Evolutionary conservation across 352 stramenopile species (phyloP).

Genomic region (Phytophthora pinifolia): DNA sequence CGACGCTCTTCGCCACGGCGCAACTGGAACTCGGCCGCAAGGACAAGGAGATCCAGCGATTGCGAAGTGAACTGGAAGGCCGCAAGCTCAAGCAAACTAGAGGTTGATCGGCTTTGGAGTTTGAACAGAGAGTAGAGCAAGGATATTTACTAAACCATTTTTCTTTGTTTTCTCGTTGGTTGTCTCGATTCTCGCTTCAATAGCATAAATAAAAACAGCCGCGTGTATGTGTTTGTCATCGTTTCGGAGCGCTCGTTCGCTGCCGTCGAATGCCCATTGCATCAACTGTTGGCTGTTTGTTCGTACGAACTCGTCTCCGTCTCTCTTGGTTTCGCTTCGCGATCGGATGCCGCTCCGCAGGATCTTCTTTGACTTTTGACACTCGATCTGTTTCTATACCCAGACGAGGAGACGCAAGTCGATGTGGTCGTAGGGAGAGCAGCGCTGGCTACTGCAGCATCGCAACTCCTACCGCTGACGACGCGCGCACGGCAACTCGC

Average conservation of each 20-base stretch:
- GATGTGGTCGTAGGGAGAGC: conserved; percentile 1
- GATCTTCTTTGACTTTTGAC: conserved; percentile 28
- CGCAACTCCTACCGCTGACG: conserved; percentile 14
- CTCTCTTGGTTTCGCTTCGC: conserved; percentile 21
- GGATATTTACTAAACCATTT: conserved; percentile 26
- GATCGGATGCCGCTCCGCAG: conserved; percentile 15
- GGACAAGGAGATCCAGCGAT: conserved; percentile 71
- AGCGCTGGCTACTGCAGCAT: conserved; percentile 2
- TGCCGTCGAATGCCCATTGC: conserved; percentile 41
- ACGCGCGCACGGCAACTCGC: conserved; percentile 14
- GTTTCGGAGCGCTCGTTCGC: conserved; percentile 37
- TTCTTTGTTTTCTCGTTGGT: conserved; percentile 26
- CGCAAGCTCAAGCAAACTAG: conserved; percentile 1
- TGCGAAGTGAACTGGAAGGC: conserved; percentile 50
- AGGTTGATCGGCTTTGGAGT: neutral
- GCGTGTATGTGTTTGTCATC: conserved; percentile 36
- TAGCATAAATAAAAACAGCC: conserved; percentile 45
- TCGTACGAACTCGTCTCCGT: conserved; percentile 38
- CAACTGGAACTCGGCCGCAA: conserved; percentile 79
- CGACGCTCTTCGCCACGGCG: conserved; percentile 68
- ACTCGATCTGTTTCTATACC: conserved; percentile 35
- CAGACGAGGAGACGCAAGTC: conserved; percentile 24
- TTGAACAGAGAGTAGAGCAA: conserved; percentile 4
- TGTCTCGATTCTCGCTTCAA: conserved; percentile 29
- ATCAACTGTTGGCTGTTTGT: conserved; percentile 41